phyloP scores from a whole-genome alignment of 1,139 yeast genomes.

The Suhomyces wounanorum region DNA sequence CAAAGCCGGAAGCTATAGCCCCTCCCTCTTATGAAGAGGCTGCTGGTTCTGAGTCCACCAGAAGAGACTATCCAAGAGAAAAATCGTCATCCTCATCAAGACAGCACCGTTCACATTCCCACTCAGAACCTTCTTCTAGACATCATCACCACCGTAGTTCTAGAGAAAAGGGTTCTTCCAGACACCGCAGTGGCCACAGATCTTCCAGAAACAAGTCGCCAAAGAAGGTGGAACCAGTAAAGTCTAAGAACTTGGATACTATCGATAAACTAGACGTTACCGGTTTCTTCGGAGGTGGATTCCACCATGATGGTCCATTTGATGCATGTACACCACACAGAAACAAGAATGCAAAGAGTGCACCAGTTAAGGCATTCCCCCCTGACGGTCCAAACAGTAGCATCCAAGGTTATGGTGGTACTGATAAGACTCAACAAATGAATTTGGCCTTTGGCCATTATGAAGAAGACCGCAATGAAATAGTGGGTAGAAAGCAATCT shows the following conservation, averaged over 20 bases:
- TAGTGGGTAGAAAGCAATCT: constrained; percentile 33
- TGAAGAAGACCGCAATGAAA: constrained; percentile 39
- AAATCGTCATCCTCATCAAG: constrained; percentile 33
- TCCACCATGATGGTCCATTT: constrained; percentile 98
- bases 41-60: constrained; percentile 49
- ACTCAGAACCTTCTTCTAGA: constrained; percentile 17
- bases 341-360: constrained; percentile 74
- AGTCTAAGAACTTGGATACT: constrained; percentile 74
- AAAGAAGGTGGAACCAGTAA: constrained; percentile 44
- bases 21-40: constrained; percentile 73
- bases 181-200: constrained; percentile 15
- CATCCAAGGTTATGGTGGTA: constrained; percentile 61
- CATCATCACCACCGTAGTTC: constrained; percentile 13
- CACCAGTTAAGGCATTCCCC: constrained; percentile 95
- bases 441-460: constrained; percentile 64
- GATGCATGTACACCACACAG: constrained; percentile 98
- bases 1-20: constrained; percentile 35
- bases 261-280: constrained; percentile 95
- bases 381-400: constrained; percentile 92
- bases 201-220: constrained; percentile 33
- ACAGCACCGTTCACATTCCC: constrained; percentile 19
- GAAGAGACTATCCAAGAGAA: constrained; percentile 54
- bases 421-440: constrained; percentile 56
- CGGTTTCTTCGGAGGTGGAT: constrained; percentile 90
- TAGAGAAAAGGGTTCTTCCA: constrained; percentile 13